These are phyloP conservation scores for Ceratobasidium sp. DNA, from an alignment of 1,284 basidiomycete genomes.

Conservation along the genomic window DNA sequence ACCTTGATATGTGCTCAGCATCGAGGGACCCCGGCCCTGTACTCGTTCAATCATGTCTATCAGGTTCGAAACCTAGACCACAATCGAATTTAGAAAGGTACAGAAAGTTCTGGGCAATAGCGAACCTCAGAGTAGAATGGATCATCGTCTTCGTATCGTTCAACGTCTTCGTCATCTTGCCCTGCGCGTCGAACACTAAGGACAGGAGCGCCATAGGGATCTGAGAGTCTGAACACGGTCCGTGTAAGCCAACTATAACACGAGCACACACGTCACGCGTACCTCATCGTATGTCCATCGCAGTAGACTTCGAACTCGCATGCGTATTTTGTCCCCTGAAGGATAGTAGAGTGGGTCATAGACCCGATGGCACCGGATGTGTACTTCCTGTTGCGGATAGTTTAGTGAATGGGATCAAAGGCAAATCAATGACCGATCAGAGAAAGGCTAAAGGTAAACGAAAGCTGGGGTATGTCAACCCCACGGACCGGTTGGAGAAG, in stretches of 20 bases:
- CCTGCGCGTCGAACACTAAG: conserved; percentile 85
- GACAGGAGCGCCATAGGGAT: conserved; percentile 64
- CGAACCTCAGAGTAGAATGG: conserved; percentile 84
- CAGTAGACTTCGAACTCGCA: conserved; percentile 92
- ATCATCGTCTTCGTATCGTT: conserved; percentile 83
- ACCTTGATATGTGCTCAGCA: conserved; percentile 80
- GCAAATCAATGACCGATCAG: conserved; percentile 20
- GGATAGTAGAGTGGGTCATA: conserved; percentile 84
- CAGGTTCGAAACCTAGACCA: conserved; percentile 69
- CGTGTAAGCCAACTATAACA: too few species aligned
- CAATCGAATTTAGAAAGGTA: neutral
- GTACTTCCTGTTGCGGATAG: conserved; percentile 75
- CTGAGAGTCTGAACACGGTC: conserved; percentile 31
- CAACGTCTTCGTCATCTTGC: conserved; percentile 78
- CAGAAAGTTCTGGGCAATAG: neutral
- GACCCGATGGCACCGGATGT: conserved; percentile 90
- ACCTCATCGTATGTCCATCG: conserved; percentile 72
- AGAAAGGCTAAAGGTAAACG: neutral
- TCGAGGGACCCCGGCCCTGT: conserved; percentile 66
- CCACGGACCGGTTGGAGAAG: too few species aligned
- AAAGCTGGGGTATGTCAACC: neutral
- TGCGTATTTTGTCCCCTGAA: conserved; percentile 90
- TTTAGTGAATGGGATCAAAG: conserved; percentile 15
- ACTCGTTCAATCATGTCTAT: conserved; percentile 79
- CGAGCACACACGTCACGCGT: conserved; percentile 8